Evolutionary conservation across 129 eudicot species (phyloP), one percentile per base, ranked within the genome.

Genomic region (carrot (Daucus carota)): DNA sequence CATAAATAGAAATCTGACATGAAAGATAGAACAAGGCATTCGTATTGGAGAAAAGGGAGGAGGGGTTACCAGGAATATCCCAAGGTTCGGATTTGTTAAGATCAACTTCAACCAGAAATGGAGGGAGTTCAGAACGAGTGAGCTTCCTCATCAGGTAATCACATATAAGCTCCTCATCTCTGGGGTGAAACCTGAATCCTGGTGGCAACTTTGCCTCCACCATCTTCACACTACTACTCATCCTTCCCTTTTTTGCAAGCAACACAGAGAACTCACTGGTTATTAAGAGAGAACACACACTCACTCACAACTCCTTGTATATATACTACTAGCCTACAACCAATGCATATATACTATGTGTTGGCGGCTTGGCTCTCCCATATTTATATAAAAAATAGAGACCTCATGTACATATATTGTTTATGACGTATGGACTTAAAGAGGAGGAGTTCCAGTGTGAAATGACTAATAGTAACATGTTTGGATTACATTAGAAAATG

Each of bases 81-180:
- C 98, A 93, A 47, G 98, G 98, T 72, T 93, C 98, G 52, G 88
- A 87, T 78, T 89, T 89, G 80, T 90, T 90, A 29, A 93, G 96
- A 84, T 93, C 98, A 77, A 93, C 89, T 77, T 88, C 86, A 34
- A 81, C 32, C 15, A 93, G 73, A 54, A 84, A 80, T 73, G 91
- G 92, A 68, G 62, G 72, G 5, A 62, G 88, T 43, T 86, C 75
- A 29, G 68, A 82, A 43, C 73, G 54, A 0, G 84, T 60, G 29
- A 84, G 63, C 89, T 86, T 86, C 83, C 85, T 91, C 88, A 86
- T 77, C 85, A 93, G 83, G 84, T 93, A 93, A 86, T 93, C 93
- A 77, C 93, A 89, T 12, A 93, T 60, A 44, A 93, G 82, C 32
- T 93, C 98, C 42, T 86, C 92, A 38, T 93, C 98, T 69, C 80